Conservation (phyloP, 176 grass and related monocot genomes). For the Dendrocalamus sinicus region DNA sequence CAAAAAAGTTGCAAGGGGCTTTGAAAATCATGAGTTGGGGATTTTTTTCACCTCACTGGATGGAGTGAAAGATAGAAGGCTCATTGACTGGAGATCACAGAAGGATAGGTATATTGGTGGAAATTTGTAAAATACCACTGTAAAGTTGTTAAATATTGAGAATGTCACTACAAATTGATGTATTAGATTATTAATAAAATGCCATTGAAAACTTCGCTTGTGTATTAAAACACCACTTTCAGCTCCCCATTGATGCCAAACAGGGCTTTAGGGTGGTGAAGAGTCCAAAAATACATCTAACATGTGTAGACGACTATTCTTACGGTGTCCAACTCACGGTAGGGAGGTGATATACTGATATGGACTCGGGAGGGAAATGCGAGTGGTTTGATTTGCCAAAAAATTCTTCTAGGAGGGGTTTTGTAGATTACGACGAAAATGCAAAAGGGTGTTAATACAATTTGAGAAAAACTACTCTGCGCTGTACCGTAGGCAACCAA, state of each 20-base stretch:
- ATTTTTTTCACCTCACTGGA: neutral
- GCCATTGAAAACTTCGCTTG: neutral
- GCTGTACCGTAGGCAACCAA: too few species aligned
- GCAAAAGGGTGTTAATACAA: too few species aligned
- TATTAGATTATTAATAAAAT: neutral
- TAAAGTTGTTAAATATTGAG: neutral
- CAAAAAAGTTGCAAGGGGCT: neutral
- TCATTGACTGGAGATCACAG: neutral
- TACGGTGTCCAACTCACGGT: too few species aligned
- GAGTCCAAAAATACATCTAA: too few species aligned
- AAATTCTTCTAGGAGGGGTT: too few species aligned
- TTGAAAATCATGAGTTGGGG: neutral
- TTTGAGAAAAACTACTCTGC: too few species aligned
- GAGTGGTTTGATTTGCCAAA: too few species aligned
- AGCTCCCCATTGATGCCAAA: neutral
- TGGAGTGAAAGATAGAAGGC: neutral
- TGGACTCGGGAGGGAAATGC: too few species aligned
- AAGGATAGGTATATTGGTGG: conserved; percentile 1
- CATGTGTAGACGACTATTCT: too few species aligned
- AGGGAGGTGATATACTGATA: too few species aligned
- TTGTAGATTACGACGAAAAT: too few species aligned
- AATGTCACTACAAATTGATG: conserved; percentile 8
- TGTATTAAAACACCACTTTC: neutral
- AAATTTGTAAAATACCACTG: neutral
- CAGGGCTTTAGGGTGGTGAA: neutral